Percentiles rank a stretch among this genome's conserved stretches.
Conservation (phyloP, 208 protist species). For the Histomonas meleagridis region DNA sequence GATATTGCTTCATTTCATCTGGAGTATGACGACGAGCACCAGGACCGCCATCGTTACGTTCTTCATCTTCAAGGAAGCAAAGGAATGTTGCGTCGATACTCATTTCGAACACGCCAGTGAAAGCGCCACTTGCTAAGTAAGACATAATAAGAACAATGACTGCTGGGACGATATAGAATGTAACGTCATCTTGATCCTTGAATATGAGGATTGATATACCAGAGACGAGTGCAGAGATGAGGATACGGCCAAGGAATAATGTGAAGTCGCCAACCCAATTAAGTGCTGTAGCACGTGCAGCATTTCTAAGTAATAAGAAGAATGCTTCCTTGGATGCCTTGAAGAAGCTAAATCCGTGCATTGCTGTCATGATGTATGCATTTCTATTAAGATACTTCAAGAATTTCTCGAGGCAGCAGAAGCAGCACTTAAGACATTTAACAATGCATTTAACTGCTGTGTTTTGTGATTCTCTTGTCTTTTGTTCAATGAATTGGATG, state of each 20-base stretch:
- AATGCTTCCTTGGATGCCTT: not conserved
- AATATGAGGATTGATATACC: not conserved
- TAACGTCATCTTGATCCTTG: not conserved
- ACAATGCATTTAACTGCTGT: not conserved
- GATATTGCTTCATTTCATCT: too few species aligned
- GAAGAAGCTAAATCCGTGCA: not conserved
- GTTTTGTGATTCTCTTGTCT: not conserved
- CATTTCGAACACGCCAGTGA: not conserved
- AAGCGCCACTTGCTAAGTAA: not conserved
- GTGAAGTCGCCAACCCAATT: conserved; percentile 30
- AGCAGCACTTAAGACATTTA: not conserved
- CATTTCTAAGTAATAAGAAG: not conserved
- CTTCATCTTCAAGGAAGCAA: not conserved
- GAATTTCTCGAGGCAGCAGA: conserved; percentile 14
- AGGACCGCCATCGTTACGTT: not conserved
- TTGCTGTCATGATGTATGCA: not conserved
- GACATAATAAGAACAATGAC: not conserved
- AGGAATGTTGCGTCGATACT: conserved; percentile 16
- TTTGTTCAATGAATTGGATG: not conserved
- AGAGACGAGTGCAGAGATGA: not conserved
- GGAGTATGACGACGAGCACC: too few species aligned
- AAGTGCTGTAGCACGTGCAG: not conserved
- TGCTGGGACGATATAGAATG: not conserved
- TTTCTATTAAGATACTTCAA: conserved; percentile 5
- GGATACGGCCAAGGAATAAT: not conserved